phyloP scores from a whole-genome alignment of 768 basidiomycete genomes.

The Holtermannia corniformis region DNA sequence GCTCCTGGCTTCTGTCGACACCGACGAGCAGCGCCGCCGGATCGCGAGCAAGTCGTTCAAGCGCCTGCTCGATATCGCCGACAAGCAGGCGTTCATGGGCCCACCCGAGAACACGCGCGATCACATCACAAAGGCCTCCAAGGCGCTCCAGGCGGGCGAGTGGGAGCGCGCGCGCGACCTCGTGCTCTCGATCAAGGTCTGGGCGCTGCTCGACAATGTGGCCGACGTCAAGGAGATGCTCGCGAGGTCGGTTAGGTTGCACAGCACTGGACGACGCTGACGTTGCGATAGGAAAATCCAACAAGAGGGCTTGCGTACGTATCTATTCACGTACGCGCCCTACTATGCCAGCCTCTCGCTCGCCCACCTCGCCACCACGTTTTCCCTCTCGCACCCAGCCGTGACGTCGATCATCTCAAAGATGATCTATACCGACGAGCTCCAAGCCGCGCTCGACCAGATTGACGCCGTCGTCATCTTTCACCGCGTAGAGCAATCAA shows the following conservation, averaged over 20 bases:
- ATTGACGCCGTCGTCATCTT: slow-evolving; percentile 83
- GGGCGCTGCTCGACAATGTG: slow-evolving; percentile 90
- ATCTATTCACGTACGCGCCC: slow-evolving; percentile 94
- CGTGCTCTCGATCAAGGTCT: slow-evolving; percentile 92
- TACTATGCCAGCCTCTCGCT: slow-evolving; percentile 88
- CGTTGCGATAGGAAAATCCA: slow-evolving; percentile 71
- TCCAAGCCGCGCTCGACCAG: slow-evolving; percentile 81
- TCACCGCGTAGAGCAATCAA: slow-evolving; percentile 79
- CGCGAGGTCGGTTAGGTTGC: slow-evolving; percentile 53
- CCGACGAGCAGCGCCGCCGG: slow-evolving; percentile 86
- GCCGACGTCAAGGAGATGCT: slow-evolving; percentile 86
- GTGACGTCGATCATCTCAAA: slow-evolving; percentile 89
- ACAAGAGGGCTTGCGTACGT: slow-evolving; percentile 92
- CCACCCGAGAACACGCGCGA: slow-evolving; percentile 98
- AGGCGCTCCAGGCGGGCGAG: slow-evolving; percentile 88
- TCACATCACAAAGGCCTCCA: slow-evolving; percentile 98
- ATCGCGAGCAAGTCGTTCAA: slow-evolving; percentile 95
- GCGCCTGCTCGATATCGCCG: slow-evolving; percentile 87
- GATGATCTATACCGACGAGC: slow-evolving; percentile 98
- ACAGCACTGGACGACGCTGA: neutral
- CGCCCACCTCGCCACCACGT: slow-evolving; percentile 73
- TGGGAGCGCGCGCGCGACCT: slow-evolving; percentile 94
- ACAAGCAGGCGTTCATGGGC: slow-evolving; percentile 93
- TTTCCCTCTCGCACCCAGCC: slow-evolving; percentile 66
- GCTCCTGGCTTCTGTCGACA: slow-evolving; percentile 82